phyloP scores from a whole-genome alignment of 75 land plant species.

The Picea glauca region DNA sequence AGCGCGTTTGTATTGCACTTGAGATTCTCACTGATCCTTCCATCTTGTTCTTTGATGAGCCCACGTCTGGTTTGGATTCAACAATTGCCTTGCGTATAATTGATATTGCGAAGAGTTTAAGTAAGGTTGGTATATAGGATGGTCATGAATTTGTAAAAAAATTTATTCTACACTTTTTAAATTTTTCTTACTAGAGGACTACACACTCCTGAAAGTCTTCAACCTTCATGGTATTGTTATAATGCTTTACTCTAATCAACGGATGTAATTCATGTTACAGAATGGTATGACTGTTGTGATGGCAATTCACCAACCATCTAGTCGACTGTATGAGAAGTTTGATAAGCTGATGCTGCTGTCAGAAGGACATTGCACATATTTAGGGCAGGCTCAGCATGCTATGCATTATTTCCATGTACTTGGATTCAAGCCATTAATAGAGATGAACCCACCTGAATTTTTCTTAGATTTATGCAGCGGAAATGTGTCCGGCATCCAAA shows the following conservation, averaged over 20 bases:
- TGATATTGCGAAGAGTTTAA: conserved; percentile 22
- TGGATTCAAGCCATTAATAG: conserved; percentile 18
- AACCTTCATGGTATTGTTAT: no score
- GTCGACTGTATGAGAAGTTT: conserved; percentile 28
- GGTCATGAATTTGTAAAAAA: background rate
- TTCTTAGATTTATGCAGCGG: conserved; percentile 31
- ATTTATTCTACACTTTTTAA: background rate
- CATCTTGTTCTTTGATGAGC: conserved; percentile 33
- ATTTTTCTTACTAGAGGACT: background rate
- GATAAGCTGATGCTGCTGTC: conserved; percentile 35
- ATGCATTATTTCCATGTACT: conserved; percentile 14
- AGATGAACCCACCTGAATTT: conserved; percentile 41
- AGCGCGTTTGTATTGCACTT: conserved; percentile 30
- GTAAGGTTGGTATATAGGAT: background rate
- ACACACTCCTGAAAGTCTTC: no score
- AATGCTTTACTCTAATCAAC: no score
- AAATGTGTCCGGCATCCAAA: conserved; percentile 15
- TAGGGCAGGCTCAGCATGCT: conserved; percentile 18
- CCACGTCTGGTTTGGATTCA: conserved; percentile 42
- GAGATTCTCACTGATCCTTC: conserved; percentile 36
- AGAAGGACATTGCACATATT: conserved; percentile 27
- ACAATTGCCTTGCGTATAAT: conserved; percentile 33
- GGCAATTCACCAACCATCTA: conserved; percentile 42
- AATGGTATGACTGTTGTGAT: conserved; percentile 23
- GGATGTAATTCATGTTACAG: background rate